Base-by-base conservation (phyloP, 2,329 filamentous ascomycete species). In the Helminthosporium solani region DNA sequence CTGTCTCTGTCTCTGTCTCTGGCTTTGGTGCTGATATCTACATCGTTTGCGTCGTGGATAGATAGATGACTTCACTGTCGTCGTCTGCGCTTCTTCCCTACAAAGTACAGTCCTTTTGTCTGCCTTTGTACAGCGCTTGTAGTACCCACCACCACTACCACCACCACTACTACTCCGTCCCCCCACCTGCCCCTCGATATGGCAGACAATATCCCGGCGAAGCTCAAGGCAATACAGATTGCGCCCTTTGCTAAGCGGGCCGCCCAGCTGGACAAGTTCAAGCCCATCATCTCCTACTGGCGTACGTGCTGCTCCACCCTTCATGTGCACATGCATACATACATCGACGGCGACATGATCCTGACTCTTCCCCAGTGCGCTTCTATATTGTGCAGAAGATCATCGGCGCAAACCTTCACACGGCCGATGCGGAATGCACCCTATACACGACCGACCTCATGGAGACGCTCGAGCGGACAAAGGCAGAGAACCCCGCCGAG, bases 251-350 rank as follows among this genome's bases (percentile, higher is more conserved):
- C 91, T 52, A 80, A 85, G 44, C 84, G 92, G 63, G 92, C 90
- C 27, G 81, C 83, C 28, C 92, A 99, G 75, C 81, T 99, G 39
- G 87, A 92, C 68, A 67, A 80, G 48, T 82, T 85, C 64, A 94
- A 92, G 71, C 94, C 94, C 7, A 88, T 94, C 49, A 81, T 97
- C 57, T 81, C 91, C 53, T 99, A 97, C 71, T 97, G 92, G 90
- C 94, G 92, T 95, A 80, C 65, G 86, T 80, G 33, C 37, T 33
- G 9, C 23, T 27, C 25, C n/a, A 15, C 31, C 38, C 28, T 4
- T n/a, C 33, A 41, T 20, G 16, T 8, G 15, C 15, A 42, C 9
- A n/a, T n/a, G n/a, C n/a, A n/a, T n/a, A n/a, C n/a, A n/a, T n/a
- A n/a, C n/a, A n/a, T n/a, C n/a, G n/a, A n/a, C n/a, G n/a, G n/a